Evolutionary conservation across 306 rosid genomes (phyloP).

Genomic region (Vachellia collinsii): DNA sequence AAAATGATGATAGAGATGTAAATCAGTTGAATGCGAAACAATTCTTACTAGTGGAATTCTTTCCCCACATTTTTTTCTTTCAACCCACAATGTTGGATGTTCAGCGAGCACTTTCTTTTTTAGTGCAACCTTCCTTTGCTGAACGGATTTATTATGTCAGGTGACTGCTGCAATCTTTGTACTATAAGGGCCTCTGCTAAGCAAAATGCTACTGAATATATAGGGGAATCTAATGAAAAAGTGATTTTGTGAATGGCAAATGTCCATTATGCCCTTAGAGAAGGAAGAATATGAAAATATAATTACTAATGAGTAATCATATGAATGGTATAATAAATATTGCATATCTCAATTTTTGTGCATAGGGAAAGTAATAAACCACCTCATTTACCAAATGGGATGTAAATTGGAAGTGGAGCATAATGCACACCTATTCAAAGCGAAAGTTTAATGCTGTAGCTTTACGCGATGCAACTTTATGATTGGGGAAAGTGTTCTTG

Average conservation of each 20-base stretch:
- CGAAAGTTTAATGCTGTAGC: neutral
- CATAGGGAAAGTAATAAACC: neutral
- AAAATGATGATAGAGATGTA: neutral
- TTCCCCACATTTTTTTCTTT: neutral
- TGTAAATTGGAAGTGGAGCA: neutral
- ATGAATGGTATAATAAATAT: neutral
- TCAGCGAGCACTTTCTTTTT: neutral
- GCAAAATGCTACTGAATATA: neutral
- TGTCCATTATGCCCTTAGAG: no score
- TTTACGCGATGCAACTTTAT: neutral
- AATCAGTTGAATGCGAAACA: neutral
- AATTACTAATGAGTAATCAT: neutral
- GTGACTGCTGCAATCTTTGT: neutral
- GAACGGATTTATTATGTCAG: neutral
- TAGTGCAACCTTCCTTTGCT: neutral
- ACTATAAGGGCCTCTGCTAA: neutral
- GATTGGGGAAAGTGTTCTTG: neutral
- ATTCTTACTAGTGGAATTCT: neutral
- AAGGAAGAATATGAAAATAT: no score
- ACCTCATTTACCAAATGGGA: neutral
- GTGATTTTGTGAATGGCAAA: no score
- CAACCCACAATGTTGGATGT: neutral
- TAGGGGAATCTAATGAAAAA: no score
- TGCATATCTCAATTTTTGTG: neutral
- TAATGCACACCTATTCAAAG: neutral